A percentile compares a stretch with the other conserved stretches of the same genome.
Evolutionary conservation across 2,329 filamentous ascomycete species (phyloP).

Genomic region (Cordyceps fumosorosea): DNA sequence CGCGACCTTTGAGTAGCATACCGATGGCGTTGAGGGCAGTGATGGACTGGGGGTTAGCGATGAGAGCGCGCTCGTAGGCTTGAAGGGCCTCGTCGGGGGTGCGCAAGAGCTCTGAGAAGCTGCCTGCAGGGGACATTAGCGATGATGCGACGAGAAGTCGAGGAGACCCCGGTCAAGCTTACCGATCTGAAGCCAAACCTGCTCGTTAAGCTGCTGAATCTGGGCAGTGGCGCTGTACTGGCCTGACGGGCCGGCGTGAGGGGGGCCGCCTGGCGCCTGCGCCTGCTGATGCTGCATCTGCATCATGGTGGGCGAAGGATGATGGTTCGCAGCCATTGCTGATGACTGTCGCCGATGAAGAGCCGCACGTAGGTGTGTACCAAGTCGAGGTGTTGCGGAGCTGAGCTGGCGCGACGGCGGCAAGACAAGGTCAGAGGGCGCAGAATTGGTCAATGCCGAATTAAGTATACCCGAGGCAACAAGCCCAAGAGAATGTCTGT

Average conservation of each 20-base stretch:
- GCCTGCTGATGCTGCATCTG: conserved; percentile 55
- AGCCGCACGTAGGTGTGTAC: conserved; percentile 15
- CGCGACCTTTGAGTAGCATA: conserved; percentile 80
- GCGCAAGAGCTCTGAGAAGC: conserved; percentile 78
- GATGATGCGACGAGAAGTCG: conserved; percentile 19
- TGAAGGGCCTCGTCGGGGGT: conserved; percentile 83
- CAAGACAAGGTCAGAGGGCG: background rate
- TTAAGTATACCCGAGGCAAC: background rate
- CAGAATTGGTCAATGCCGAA: background rate
- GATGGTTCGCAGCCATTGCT: conserved; percentile 63
- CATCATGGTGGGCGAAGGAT: conserved; percentile 76
- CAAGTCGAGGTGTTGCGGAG: conserved; percentile 10
- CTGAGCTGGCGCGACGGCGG: background rate
- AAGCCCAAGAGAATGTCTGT: background rate
- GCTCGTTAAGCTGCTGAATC: conserved; percentile 73
- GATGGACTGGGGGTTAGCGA: conserved; percentile 82
- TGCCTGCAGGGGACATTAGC: conserved; percentile 50
- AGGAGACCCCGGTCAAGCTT: conserved; percentile 23
- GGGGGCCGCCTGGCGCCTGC: conserved; percentile 49
- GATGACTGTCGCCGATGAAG: conserved; percentile 11
- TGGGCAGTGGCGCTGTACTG: conserved; percentile 65
- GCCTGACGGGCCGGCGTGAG: conserved; percentile 43
- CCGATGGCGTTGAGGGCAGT: conserved; percentile 92
- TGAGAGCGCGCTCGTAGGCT: conserved; percentile 84
- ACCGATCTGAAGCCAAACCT: conserved; percentile 91